phyloP scores from a whole-genome alignment of 495 filamentous ascomycete species.

The Penicillium argentinense region DNA sequence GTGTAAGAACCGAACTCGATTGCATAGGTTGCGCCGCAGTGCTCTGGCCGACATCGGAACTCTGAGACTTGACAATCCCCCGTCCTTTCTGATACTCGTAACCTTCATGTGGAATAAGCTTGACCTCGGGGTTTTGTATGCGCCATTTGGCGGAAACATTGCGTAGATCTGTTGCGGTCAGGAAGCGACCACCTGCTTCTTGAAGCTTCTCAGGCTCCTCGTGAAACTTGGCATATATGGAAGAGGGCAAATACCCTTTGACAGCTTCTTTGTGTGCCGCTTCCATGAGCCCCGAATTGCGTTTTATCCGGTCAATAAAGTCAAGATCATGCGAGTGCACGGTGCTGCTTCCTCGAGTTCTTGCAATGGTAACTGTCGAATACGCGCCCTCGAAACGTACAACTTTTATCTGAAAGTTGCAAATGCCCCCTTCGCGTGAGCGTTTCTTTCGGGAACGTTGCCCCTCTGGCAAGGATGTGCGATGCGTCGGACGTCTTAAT shows the following conservation, averaged over 20 bases:
- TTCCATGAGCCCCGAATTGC: constrained; percentile 54
- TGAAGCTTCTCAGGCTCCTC: constrained; percentile 46
- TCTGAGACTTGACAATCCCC: constrained; percentile 43
- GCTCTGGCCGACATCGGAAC: constrained; percentile 13
- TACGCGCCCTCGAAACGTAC: constrained; percentile 49
- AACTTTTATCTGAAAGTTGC: constrained; percentile 54
- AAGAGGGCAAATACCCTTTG: constrained; percentile 55
- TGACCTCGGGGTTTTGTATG: constrained; percentile 48
- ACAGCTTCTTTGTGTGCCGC: constrained; percentile 47
- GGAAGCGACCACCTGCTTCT: constrained; percentile 50
- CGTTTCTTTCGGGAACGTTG: constrained; percentile 51
- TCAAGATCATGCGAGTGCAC: constrained; percentile 52
- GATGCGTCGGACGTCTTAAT: constrained; percentile 44
- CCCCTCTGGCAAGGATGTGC: constrained; percentile 48
- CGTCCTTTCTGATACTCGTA: constrained; percentile 54
- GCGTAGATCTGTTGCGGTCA: constrained; percentile 52
- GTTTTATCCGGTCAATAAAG: constrained; percentile 51
- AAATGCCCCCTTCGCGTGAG: constrained; percentile 50
- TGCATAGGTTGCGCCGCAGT: constrained; percentile 12
- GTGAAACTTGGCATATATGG: constrained; percentile 51
- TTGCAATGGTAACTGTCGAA: constrained; percentile 42
- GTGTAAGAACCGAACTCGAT: constrained; percentile 14
- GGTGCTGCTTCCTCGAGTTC: constrained; percentile 41
- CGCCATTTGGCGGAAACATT: constrained; percentile 55
- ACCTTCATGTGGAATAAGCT: constrained; percentile 48